Evolutionary conservation across 2,329 filamentous ascomycete species (phyloP), one percentile per base, ranked within the genome.

Genomic region (Epichloe scottii): DNA sequence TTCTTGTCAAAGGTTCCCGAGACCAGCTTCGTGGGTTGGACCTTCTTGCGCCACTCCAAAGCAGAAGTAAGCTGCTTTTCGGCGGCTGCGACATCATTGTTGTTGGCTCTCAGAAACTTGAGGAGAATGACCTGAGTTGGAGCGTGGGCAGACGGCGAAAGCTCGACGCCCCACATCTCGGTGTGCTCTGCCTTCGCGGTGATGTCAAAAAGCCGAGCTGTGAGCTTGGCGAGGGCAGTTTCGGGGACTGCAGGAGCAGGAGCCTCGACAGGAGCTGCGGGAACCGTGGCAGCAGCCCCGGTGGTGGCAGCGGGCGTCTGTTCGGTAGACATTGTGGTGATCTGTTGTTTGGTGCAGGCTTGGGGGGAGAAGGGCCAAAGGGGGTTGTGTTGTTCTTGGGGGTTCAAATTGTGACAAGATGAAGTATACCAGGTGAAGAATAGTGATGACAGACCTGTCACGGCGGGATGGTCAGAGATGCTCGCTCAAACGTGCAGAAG

Each of bases 101-200:
- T 81, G 66, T 96, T 96, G 64, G 90, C 91, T 59, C 90, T 87
- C 51, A 97, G 79, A 71, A 90, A 96, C 73, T 96, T 97, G 65
- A 95, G 89, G 46, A 96, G 75, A 48, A 96, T 79, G 59, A 95
- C 83, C 63, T 86, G 84, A 46, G 86, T 89, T 50, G 87, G 87
- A 49, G 90, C 75, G 60, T 89, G 76, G 40, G 69, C 66, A 19
- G 70, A 67, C 14, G 37, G 21, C 10, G 68, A 67, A 43, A 96
- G 79, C 34, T 77, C 72, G 50, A 96, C 81, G 46, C 90, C 90
- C 81, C 90, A 97, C 76, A 96, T 87, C 73, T 96, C 89, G 48
- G 71, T 70, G 68, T 95, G 77, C 15, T 70, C 74, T 48, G 78
- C 71, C 53, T 75, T 71, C 46, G 71, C 68, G 53, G 82, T 67